These are phyloP conservation scores for Somion occarium DNA, from an alignment of 1,284 basidiomycete species.

Conservation along the genomic window DNA sequence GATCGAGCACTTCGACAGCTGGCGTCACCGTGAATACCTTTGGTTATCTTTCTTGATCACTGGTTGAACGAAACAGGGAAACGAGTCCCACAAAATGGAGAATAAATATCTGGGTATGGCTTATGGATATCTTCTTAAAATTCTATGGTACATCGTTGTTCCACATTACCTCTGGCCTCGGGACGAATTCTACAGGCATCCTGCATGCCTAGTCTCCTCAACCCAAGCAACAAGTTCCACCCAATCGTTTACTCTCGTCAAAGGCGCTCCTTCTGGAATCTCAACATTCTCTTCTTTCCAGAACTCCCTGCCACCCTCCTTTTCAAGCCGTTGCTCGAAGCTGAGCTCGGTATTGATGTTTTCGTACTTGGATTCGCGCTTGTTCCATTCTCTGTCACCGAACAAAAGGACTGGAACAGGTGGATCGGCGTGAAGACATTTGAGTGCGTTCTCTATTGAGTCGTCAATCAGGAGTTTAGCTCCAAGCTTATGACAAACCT, in stretches of 20 bases:
- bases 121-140: no score
- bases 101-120: no score
- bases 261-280: slow-evolving; percentile 38
- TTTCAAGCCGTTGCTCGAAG: slow-evolving; percentile 51
- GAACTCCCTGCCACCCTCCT: slow-evolving; percentile 45
- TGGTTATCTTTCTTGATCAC: no score
- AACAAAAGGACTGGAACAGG: slow-evolving; percentile 64
- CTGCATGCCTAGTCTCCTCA: slow-evolving; percentile 30
- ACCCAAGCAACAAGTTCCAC: slow-evolving; percentile 49
- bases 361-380: slow-evolving; percentile 38
- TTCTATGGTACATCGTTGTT: no score
- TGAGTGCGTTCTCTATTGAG: slow-evolving; percentile 71
- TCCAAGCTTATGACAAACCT: slow-evolving; percentile 62
- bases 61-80: background rate
- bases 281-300: slow-evolving; percentile 46
- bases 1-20: background rate
- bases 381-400: slow-evolving; percentile 77
- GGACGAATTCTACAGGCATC: slow-evolving; percentile 16
- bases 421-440: slow-evolving; percentile 40
- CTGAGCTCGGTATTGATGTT: slow-evolving; percentile 50
- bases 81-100: no score
- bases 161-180: no score
- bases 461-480: slow-evolving; percentile 74
- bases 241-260: slow-evolving; percentile 54
- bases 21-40: no score